phyloP scores from a whole-genome alignment of 2,329 filamentous ascomycete species.

The Cordyceps farinosa region DNA sequence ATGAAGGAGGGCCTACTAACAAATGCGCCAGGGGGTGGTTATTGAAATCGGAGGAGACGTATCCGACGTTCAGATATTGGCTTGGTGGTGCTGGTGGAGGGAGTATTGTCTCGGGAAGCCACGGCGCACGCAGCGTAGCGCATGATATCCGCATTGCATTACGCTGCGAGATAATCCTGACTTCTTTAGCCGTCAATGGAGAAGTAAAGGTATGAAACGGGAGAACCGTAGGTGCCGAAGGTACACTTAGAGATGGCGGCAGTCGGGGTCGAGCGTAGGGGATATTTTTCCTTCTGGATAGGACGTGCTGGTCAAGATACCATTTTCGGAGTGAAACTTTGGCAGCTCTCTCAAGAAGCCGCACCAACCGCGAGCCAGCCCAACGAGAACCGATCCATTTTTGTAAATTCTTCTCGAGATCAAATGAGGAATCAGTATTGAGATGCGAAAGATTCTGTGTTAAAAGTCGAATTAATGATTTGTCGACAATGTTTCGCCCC shows the following conservation, averaged over 20 bases:
- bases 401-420: constrained; percentile 40
- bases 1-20: constrained; percentile 37
- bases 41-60: constrained; percentile 97
- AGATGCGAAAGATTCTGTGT: constrained; percentile 43
- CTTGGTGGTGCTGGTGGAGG: constrained; percentile 78
- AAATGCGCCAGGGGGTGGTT: constrained; percentile 95
- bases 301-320: constrained; percentile 79
- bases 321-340: constrained; percentile 74
- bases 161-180: constrained; percentile 89
- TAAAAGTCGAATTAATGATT: constrained; percentile 49
- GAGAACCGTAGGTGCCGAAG: constrained; percentile 86
- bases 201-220: constrained; percentile 98
- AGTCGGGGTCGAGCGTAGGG: constrained; percentile 71
- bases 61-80: constrained; percentile 86
- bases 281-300: constrained; percentile 47
- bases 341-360: constrained; percentile 81
- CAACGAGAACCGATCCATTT: constrained; percentile 72
- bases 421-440: constrained; percentile 33
- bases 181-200: constrained; percentile 84
- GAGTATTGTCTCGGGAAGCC: constrained; percentile 79
- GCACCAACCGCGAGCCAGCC: constrained; percentile 83
- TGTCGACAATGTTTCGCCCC: constrained; percentile 69
- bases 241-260: constrained; percentile 69
- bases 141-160: constrained; percentile 92
- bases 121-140: constrained; percentile 79